Conservation (phyloP, 192 early-diverging fungal species). For the Spizellomyces sp. region DNA sequence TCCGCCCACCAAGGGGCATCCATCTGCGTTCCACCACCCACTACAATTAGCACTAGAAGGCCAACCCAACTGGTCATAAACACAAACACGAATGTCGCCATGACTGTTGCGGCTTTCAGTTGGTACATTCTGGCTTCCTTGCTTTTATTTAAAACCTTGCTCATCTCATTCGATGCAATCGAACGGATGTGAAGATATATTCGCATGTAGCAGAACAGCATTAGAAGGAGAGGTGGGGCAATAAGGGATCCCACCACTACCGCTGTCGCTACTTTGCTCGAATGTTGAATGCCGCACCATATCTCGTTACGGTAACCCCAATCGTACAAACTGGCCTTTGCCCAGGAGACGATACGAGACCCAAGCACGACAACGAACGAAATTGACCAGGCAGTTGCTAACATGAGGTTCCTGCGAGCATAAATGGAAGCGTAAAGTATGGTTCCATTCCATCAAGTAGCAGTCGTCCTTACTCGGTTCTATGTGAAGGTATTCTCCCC, state of each 20-base stretch:
- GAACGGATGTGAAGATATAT: background rate
- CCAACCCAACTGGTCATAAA: background rate
- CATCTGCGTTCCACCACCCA: background rate
- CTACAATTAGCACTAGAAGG: background rate
- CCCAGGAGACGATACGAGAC: slow-evolving; percentile 2
- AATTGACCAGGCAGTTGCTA: background rate
- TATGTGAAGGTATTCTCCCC: background rate
- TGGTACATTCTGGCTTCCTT: slow-evolving; percentile 1
- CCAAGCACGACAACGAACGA: background rate
- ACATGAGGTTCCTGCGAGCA: background rate
- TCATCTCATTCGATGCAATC: background rate
- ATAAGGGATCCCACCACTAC: background rate
- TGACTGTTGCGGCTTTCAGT: background rate
- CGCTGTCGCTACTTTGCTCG: background rate
- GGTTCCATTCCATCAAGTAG: background rate
- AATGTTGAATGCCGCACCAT: background rate
- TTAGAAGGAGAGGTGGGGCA: background rate
- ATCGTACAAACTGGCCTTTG: background rate
- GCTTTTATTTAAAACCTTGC: background rate
- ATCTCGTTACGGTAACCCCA: background rate
- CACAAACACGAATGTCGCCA: background rate
- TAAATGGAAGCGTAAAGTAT: background rate
- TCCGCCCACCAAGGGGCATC: background rate
- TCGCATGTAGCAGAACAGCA: slow-evolving; percentile 1
- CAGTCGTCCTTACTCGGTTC: background rate